A percentile compares a stretch with the other conserved stretches of the same genome.
Evolutionary conservation across 78 protist species (phyloP).

Genomic region (Polysphondylium violaceum): DNA sequence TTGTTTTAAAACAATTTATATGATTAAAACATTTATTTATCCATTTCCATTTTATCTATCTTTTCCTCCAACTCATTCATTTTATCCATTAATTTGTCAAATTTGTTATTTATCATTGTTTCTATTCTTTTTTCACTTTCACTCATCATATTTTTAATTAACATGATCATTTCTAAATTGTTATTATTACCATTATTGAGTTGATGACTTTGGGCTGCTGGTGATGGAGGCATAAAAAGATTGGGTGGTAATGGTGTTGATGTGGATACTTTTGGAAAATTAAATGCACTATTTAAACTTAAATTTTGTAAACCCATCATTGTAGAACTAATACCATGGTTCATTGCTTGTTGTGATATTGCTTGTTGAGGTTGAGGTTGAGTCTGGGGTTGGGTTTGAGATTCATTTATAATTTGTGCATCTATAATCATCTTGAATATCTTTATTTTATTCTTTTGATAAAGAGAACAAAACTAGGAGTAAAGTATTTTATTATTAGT

Average conservation of each 20-base stretch:
- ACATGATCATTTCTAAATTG: not conserved
- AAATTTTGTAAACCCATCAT: too few relatives aligned
- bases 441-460: not conserved
- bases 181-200: not conserved
- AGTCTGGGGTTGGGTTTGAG: not conserved
- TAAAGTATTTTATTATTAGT: not conserved
- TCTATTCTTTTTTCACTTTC: slow-evolving; percentile 24
- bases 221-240: not conserved
- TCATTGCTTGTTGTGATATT: not conserved
- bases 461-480: not conserved
- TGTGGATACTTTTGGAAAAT: not conserved
- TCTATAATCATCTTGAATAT: slow-evolving; percentile 3
- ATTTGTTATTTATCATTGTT: not conserved
- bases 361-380: not conserved
- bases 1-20: too few relatives aligned
- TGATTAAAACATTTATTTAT: not conserved
- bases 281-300: too few relatives aligned
- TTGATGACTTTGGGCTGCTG: not conserved
- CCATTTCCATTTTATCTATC: not conserved
- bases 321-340: too few relatives aligned
- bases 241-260: not conserved
- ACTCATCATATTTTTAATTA: not conserved
- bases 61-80: not conserved
- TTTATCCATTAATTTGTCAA: not conserved
- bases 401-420: not conserved